phyloP scores from a whole-genome alignment of 2,329 filamentous ascomycete genomes.

The Fusarium sp. region DNA sequence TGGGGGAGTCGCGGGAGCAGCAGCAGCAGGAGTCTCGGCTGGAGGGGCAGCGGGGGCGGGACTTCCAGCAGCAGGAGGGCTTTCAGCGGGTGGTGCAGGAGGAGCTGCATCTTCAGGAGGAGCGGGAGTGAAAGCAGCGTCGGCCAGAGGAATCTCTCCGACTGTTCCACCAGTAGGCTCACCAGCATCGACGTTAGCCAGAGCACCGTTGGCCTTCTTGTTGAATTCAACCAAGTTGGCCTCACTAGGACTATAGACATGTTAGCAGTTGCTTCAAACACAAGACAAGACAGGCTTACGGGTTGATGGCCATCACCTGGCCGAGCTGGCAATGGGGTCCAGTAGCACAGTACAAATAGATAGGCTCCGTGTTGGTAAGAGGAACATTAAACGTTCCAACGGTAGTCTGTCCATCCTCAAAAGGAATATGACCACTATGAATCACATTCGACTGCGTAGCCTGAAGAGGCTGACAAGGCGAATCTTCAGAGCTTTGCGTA shows the following conservation, averaged over 20 bases:
- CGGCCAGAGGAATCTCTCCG: constrained; percentile 36
- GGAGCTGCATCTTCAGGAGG: constrained; percentile 25
- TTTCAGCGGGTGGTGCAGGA: constrained; percentile 13
- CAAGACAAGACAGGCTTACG: constrained; percentile 44
- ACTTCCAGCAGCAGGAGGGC: background rate
- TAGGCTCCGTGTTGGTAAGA: constrained; percentile 57
- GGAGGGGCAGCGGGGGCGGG: background rate
- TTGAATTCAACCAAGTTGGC: constrained; percentile 37
- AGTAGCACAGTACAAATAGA: constrained; percentile 64
- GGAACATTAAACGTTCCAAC: constrained; percentile 61
- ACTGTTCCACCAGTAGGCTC: constrained; percentile 37
- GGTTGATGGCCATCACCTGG: constrained; percentile 64
- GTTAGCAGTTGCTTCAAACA: background rate
- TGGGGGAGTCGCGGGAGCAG: background rate
- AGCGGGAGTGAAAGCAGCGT: constrained; percentile 39
- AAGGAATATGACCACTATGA: constrained; percentile 58
- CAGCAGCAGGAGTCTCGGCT: background rate
- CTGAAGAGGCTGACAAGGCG: constrained; percentile 55
- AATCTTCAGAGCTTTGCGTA: constrained; percentile 53
- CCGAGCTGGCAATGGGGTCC: constrained; percentile 61
- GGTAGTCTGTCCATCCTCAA: constrained; percentile 49
- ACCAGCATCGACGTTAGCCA: constrained; percentile 38
- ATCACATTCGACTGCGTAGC: constrained; percentile 48
- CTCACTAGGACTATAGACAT: constrained; percentile 22
- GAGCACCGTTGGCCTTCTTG: constrained; percentile 29